Evolutionary conservation across 108 stramenopile species (phyloP).

Genomic region (Epithemia pelagica): DNA sequence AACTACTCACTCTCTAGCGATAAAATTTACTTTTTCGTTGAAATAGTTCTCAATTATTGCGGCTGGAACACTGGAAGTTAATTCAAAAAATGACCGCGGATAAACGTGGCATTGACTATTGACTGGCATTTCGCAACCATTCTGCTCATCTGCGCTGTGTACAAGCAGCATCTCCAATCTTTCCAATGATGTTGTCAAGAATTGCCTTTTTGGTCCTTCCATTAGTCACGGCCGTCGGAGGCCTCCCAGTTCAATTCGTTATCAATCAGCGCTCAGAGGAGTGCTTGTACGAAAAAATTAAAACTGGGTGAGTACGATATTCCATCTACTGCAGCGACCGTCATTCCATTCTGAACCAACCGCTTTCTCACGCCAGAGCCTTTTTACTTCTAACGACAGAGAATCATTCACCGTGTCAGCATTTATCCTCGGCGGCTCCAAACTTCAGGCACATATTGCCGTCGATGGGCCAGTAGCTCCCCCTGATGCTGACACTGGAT

Average conservation of each 20-base stretch:
- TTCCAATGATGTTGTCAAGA: background rate
- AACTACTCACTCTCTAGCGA: no score
- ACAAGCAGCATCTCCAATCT: no score
- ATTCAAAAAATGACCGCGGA: no score
- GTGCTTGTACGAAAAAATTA: constrained; percentile 41
- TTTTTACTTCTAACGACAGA: constrained; percentile 6
- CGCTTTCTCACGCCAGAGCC: background rate
- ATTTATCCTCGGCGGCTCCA: constrained; percentile 52
- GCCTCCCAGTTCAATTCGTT: constrained; percentile 33
- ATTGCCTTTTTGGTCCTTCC: background rate
- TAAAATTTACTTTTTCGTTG: no score
- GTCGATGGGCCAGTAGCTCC: constrained; percentile 71
- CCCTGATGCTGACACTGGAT: constrained; percentile 18
- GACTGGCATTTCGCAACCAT: no score
- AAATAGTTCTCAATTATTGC: no score
- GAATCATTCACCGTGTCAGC: constrained; percentile 55
- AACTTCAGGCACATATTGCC: constrained; percentile 37
- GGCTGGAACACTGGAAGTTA: no score
- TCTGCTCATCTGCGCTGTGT: no score
- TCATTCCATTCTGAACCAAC: background rate
- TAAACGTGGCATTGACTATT: no score
- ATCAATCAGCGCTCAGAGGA: constrained; percentile 33
- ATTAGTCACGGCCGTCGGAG: background rate
- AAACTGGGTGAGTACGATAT: constrained; percentile 24
- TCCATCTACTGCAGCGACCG: background rate